These are phyloP conservation scores for Aspergillus olivimuriae DNA, from an alignment of 495 filamentous ascomycete genomes.

Conservation along the genomic window DNA sequence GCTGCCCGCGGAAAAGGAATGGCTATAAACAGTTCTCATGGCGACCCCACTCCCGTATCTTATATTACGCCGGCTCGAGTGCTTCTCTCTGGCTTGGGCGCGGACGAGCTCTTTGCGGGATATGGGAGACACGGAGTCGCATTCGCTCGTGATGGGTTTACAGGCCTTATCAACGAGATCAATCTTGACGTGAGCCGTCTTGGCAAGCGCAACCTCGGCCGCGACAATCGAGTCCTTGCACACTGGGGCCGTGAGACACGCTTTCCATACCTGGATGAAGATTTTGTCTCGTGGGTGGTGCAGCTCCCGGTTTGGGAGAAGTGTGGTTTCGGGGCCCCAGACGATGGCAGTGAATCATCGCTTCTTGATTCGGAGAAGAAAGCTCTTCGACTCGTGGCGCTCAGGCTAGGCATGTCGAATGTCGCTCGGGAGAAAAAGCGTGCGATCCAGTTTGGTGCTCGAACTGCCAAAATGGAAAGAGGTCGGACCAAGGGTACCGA, in stretches of 20 bases:
- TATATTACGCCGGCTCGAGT: constrained; percentile 74
- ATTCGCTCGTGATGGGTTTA: constrained; percentile 58
- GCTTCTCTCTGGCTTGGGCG: constrained; percentile 86
- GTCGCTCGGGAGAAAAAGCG: constrained; percentile 86
- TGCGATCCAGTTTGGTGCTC: constrained; percentile 82
- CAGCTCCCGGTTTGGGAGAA: constrained; percentile 70
- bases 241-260: constrained; percentile 86
- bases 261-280: constrained; percentile 90
- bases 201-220: constrained; percentile 85
- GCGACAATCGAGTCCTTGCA: constrained; percentile 86
- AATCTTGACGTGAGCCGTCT: constrained; percentile 80
- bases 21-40: constrained; percentile 6
- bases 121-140: constrained; percentile 81
- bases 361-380: constrained; percentile 71
- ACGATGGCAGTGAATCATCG: neutral
- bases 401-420: constrained; percentile 58
- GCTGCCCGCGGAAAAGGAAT: constrained; percentile 71
- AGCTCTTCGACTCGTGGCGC: constrained; percentile 71
- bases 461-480: constrained; percentile 79
- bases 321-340: constrained; percentile 61
- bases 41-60: constrained; percentile 7
- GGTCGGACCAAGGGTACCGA: constrained; percentile 68
- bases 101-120: constrained; percentile 93
- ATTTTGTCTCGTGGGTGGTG: constrained; percentile 75
- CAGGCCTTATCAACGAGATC: constrained; percentile 74